These are phyloP conservation scores for Quercus robur DNA, from an alignment of 306 rosid species.

Conservation along the genomic window DNA sequence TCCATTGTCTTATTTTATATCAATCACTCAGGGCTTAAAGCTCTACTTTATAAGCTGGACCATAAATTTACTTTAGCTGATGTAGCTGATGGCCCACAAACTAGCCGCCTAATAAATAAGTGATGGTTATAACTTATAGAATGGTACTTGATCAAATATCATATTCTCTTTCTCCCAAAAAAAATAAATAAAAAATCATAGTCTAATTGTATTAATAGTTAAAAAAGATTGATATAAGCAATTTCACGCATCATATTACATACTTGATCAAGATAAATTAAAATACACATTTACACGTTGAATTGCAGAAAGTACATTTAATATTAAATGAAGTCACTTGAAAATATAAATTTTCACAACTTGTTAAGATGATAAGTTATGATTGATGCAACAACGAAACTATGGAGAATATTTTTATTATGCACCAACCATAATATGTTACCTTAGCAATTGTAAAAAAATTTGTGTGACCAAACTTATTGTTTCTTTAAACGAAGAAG, in stretches of 20 bases:
- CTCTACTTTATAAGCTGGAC: constrained; percentile 7
- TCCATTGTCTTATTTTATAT: constrained; percentile 25
- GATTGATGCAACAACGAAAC: too few relatives aligned
- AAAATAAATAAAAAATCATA: background rate
- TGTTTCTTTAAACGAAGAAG: constrained; percentile 15
- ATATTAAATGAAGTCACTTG: constrained; percentile 4
- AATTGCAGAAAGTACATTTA: background rate
- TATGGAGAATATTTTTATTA: too few relatives aligned
- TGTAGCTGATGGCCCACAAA: background rate
- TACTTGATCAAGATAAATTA: background rate
- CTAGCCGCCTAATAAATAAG: background rate
- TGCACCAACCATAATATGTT: too few relatives aligned
- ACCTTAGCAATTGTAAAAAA: too few relatives aligned
- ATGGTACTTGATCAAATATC: background rate
- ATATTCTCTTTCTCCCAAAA: background rate
- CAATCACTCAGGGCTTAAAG: background rate
- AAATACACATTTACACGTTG: constrained; percentile 5
- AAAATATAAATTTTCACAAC: too few relatives aligned
- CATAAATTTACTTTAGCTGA: background rate
- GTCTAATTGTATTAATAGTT: background rate
- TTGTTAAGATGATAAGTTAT: too few relatives aligned
- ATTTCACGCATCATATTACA: background rate
- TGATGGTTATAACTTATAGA: background rate
- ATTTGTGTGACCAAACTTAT: background rate
- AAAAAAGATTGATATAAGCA: background rate